Conservation (phyloP, 2,329 filamentous ascomycete species). For the Alternaria rosae region DNA sequence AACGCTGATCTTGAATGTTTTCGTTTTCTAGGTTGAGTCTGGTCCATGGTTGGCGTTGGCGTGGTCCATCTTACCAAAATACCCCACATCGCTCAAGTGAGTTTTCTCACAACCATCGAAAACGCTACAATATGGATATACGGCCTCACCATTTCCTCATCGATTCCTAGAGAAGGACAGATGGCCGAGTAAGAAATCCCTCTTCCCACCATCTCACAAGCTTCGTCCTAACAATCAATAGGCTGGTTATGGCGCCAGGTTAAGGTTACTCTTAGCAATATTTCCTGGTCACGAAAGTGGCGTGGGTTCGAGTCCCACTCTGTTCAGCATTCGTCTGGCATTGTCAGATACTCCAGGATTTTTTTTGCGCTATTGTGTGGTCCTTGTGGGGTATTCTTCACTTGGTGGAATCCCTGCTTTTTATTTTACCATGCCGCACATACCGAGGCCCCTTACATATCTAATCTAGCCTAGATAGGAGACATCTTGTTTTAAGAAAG, state of each 20-base stretch:
- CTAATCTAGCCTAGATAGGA: no score
- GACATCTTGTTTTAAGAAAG: no score
- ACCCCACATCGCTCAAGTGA: background rate
- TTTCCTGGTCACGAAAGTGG: conserved; percentile 52
- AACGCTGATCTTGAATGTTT: background rate
- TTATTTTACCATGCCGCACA: no score
- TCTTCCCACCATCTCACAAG: background rate
- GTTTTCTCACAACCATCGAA: background rate
- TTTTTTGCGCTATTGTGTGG: conserved; percentile 14
- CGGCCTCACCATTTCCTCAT: background rate
- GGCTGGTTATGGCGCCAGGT: conserved; percentile 50
- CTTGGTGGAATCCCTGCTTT: no score
- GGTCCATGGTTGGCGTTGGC: background rate
- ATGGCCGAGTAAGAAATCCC: background rate
- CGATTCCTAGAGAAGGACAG: background rate
- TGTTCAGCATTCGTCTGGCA: conserved; percentile 45
- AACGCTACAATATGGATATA: background rate
- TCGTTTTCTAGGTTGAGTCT: background rate
- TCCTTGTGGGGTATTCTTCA: no score
- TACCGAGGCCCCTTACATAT: no score
- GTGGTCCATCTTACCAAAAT: background rate
- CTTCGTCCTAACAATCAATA: background rate
- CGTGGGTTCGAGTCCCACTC: conserved; percentile 43
- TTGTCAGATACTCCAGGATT: conserved; percentile 26
- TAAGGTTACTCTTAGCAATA: conserved; percentile 45